Evolutionary conservation across 2,329 filamentous ascomycete species (phyloP), one percentile per base, ranked within the genome.

Genomic region (Chrysoporthe puriensis): DNA sequence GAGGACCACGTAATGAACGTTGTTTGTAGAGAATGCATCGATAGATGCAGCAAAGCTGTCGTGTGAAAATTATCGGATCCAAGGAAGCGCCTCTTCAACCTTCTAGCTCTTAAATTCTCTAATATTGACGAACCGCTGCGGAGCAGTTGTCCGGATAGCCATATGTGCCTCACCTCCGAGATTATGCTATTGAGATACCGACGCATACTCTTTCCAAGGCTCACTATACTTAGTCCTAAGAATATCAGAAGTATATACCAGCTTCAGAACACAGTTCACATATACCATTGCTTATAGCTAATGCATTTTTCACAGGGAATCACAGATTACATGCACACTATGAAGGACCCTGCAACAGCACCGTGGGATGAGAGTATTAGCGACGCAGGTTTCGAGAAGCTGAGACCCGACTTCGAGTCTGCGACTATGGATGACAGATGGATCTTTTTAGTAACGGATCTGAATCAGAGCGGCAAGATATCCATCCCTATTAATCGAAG

Each of bases 361-460:
- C 9, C 21, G 18, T 65, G 34, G 63, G 63, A n/a, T 43, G n/a
- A 52, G 8, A 42, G 3, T 52, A 21, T 65, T 16, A 65, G 54
- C 18, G 26, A 59, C 8, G 7, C n/a, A 65, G 63, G 60, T 44
- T 65, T 65, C 14, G 34, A n/a, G 14, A 40, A 34, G 56, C 56
- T 60, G 5, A 65, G 60, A 65, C 44, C 34, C 56, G 44, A 43
- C 11, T 7, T 34, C 34, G 26, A 1, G 34, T 4, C 36, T 65
- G n/a, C 21, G 36, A 14, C 32, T 52, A 54, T 60, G 56, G 63
- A 65, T 60, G 43, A 60, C n/a, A 52, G 26, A 52, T 65, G 56
- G 63, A 32, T n/a, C 42, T 65, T 65, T 4, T 6, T 52, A 26
- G 18, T 13, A 21, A 60, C 40, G 44, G 18, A 21, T 21, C 26